Evolutionary conservation across 257 asterid species (phyloP).

Genomic region (Nicotiana attenuata): DNA sequence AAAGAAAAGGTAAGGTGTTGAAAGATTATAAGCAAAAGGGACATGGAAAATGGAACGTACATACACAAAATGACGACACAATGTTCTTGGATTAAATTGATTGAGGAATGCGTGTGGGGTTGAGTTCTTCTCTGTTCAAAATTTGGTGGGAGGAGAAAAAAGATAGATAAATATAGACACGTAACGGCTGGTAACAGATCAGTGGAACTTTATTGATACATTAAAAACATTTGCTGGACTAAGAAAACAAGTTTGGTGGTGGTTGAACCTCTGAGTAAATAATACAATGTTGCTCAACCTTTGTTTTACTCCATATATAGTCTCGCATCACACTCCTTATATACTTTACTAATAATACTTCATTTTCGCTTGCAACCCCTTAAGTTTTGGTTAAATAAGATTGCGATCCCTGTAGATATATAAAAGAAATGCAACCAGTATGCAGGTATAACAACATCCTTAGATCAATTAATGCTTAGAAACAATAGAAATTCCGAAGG

Average conservation of each 20-base stretch:
- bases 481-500: neutral
- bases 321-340: too few species aligned
- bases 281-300: too few species aligned
- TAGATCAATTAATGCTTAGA: neutral
- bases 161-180: constrained; percentile 22
- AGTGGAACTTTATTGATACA: constrained; percentile 35
- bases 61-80: neutral
- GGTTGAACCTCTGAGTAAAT: constrained; percentile 55
- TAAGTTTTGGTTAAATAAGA: neutral
- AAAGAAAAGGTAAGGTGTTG: neutral
- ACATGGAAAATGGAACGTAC: too few species aligned
- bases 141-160: neutral
- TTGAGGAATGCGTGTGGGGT: constrained; percentile 21
- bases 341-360: too few species aligned
- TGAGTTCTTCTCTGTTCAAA: neutral
- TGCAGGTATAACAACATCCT: neutral
- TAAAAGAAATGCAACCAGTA: neutral
- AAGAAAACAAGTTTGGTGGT: constrained; percentile 57
- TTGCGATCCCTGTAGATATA: neutral
- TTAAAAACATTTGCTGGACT: constrained; percentile 38
- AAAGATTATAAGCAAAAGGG: neutral
- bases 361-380: too few species aligned
- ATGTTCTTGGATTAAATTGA: neutral
- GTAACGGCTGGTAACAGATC: constrained; percentile 24
- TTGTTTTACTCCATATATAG: too few species aligned